Conservation (phyloP, 2,329 filamentous ascomycete genomes). For the Ilyonectria mors-panacis region DNA sequence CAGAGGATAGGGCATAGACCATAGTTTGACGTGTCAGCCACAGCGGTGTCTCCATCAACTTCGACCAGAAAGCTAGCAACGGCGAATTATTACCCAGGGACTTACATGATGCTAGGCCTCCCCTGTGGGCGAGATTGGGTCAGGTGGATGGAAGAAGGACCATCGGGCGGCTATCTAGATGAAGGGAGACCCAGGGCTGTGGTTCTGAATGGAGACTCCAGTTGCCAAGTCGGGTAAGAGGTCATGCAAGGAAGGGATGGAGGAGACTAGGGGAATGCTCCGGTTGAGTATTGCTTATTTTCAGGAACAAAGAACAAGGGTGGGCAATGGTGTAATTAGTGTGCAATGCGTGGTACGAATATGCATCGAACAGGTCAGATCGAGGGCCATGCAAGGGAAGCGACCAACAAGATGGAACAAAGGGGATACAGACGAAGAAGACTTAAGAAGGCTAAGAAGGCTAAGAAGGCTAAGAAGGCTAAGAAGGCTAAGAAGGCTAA, state of each 20-base stretch:
- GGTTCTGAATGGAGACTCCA: conserved; percentile 12
- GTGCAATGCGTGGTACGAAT: background rate
- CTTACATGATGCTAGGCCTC: conserved; percentile 6
- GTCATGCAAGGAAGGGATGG: background rate
- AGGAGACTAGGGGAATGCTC: background rate
- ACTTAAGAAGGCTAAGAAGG: background rate
- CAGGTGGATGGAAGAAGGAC: background rate
- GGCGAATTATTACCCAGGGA: conserved; percentile 8
- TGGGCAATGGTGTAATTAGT: conserved; percentile 1
- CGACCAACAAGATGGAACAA: conserved; percentile 3
- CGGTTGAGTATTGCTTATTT: background rate
- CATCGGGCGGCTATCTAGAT: conserved; percentile 27
- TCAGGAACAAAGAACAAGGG: conserved; percentile 15
- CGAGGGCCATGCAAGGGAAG: background rate
- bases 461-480: background rate
- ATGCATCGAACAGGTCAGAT: background rate
- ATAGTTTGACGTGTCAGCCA: background rate
- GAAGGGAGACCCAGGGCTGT: conserved; percentile 17
- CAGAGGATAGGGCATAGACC: background rate
- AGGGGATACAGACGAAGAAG: too few relatives aligned
- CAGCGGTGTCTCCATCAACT: background rate
- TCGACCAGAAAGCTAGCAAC: background rate
- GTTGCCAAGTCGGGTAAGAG: background rate
- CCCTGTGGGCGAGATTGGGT: background rate
- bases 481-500: background rate